Evolutionary conservation across 2,329 filamentous ascomycete species (phyloP).

Genomic region (Fusarium kyushuense): DNA sequence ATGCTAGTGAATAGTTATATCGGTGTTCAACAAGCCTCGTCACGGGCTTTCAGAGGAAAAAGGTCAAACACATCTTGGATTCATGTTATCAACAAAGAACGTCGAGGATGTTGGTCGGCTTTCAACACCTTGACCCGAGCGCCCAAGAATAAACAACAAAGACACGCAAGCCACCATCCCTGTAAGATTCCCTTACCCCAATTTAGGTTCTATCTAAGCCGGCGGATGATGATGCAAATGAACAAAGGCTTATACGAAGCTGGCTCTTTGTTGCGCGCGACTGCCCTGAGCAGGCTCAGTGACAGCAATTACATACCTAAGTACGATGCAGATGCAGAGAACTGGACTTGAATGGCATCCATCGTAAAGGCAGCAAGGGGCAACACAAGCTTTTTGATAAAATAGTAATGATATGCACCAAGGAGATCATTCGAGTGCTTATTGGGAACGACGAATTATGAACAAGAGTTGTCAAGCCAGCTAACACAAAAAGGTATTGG

Average conservation of each 20-base stretch:
- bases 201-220: neutral
- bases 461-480: too few species aligned
- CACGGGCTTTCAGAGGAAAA: neutral
- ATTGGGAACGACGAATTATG: too few species aligned
- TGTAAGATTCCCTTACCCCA: neutral
- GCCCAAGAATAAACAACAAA: constrained; percentile 17
- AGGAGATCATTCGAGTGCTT: too few species aligned
- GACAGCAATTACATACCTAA: neutral
- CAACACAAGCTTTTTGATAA: neutral
- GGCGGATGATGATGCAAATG: neutral
- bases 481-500: too few species aligned
- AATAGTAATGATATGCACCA: neutral
- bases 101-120: neutral
- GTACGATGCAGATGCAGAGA: neutral
- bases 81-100: neutral
- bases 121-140: neutral
- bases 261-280: neutral
- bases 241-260: constrained; percentile 17
- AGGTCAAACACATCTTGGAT: neutral
- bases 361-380: neutral
- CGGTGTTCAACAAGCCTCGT: neutral
- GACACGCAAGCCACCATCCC: neutral
- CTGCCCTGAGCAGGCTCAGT: neutral
- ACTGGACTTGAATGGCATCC: neutral
- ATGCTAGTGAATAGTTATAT: neutral